Conservation (phyloP, 1,284 basidiomycete genomes). For the Xerocomus amazonicus region DNA sequence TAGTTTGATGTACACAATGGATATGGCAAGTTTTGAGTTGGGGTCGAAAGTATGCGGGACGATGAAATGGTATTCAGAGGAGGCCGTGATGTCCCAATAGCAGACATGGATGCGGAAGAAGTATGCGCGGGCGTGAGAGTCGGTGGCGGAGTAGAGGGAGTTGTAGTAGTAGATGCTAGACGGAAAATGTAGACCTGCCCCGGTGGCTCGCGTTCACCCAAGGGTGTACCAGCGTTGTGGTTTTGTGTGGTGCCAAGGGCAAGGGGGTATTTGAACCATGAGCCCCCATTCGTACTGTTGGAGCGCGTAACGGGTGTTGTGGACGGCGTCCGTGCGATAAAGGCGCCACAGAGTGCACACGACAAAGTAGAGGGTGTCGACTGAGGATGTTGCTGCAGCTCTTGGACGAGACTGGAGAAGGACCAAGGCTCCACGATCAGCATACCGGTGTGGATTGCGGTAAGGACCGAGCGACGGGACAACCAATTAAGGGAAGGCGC, state of each 20-base stretch:
- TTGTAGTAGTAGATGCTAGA: slow-evolving; percentile 36
- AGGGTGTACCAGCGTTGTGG: slow-evolving; percentile 26
- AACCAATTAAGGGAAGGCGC: slow-evolving; percentile 95
- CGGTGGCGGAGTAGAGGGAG: slow-evolving; percentile 31
- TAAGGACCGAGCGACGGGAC: slow-evolving; percentile 79
- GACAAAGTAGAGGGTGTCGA: slow-evolving; percentile 37
- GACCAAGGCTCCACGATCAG: slow-evolving; percentile 86
- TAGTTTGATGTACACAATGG: slow-evolving; percentile 75
- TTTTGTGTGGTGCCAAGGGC: slow-evolving; percentile 30
- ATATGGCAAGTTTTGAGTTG: slow-evolving; percentile 41
- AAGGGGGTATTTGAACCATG: slow-evolving; percentile 59
- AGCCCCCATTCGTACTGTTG: slow-evolving; percentile 30
- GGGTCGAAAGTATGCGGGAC: slow-evolving; percentile 21
- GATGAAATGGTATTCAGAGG: slow-evolving; percentile 22
- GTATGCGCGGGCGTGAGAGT: slow-evolving; percentile 20
- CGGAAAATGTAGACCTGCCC: slow-evolving; percentile 61
- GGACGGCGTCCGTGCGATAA: slow-evolving; percentile 37
- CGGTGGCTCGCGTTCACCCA: slow-evolving; percentile 33
- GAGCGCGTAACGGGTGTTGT: slow-evolving; percentile 18
- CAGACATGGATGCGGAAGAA: slow-evolving; percentile 17
- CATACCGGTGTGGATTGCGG: slow-evolving; percentile 86
- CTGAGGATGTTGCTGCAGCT: slow-evolving; percentile 34
- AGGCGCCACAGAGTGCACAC: slow-evolving; percentile 76
- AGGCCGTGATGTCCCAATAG: slow-evolving; percentile 23
- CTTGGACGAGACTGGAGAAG: slow-evolving; percentile 50